Base-by-base conservation (phyloP, 352 stramenopile species). In the Phytophthora chlamydospora region DNA sequence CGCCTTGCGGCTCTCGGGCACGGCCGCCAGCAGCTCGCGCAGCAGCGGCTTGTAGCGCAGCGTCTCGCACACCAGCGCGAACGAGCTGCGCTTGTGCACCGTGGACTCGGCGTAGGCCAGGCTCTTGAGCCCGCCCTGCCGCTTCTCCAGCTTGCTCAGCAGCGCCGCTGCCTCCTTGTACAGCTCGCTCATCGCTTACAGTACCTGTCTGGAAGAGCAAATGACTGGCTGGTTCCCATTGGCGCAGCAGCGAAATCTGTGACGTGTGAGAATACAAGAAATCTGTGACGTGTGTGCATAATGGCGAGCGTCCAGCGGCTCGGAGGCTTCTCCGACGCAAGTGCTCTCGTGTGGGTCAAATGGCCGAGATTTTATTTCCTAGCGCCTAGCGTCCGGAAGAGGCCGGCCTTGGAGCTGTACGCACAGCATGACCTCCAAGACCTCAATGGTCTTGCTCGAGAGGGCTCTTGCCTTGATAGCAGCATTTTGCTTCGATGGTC, bases 1-100 rank as follows among this genome's bases (percentile, higher is more conserved):
- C 35, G 79, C 53, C 44, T 87, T 75, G 67, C 86, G 78, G 50
- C 85, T 88, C 48, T 87, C 70, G 7, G 86, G 86, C 59, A 93
- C 80, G 14, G 80, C 84, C 12, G 68, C 61, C 34, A 97, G 70
- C 51, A 96, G 64, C 47, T 89, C 56, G 8, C 74, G 68, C 36
- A 96, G 71, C 54, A 95, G 66, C 42, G 87, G 85, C 66, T 93
- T 94, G 71, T 93, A 94, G 24, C 88, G 86, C 59, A 96, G 71
- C 58, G 88, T 96, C 72, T 96, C 86, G 51, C 88, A 96, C 16
- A 95, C 88, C 19, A 96, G 73, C 58, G 86, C 87, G 61, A 93
- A 96, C 17, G 85, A 95, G 73, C 88, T 95, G 62, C 85, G 85
- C 62, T 95, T 96, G 71, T 95, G 85, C 57, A 84, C 62, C 43